Conservation (phyloP, 2,329 filamentous ascomycete species). For the Curvularia sp. region DNA sequence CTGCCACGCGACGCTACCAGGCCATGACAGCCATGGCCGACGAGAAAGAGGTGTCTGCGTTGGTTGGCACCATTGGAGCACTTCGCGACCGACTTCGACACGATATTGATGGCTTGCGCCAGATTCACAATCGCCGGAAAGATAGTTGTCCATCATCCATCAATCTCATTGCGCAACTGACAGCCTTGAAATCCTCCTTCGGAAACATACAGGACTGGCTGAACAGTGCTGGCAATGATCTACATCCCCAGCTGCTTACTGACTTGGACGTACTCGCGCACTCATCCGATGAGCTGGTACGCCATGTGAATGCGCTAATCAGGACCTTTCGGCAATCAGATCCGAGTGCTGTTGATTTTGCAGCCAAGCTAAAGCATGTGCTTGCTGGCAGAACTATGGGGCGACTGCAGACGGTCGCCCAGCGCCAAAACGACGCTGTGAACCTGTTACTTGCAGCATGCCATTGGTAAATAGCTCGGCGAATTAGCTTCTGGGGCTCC, state of each 20-base stretch:
- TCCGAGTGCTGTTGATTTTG: constrained; percentile 43
- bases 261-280: constrained; percentile 45
- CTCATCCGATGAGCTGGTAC: constrained; percentile 41
- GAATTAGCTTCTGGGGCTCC: neutral
- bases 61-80: constrained; percentile 37
- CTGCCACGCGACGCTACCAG: constrained; percentile 33
- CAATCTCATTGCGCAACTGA: constrained; percentile 48
- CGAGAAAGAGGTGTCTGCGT: constrained; percentile 41
- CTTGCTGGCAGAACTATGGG: constrained; percentile 45
- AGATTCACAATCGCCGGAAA: constrained; percentile 47
- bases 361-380: constrained; percentile 43
- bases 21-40: constrained; percentile 24
- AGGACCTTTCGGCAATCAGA: constrained; percentile 40
- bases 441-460: constrained; percentile 42
- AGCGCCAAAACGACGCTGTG: constrained; percentile 46
- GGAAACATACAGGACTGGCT: constrained; percentile 48
- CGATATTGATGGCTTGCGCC: constrained; percentile 43
- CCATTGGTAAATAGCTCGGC: constrained; percentile 33
- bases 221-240: constrained; percentile 42
- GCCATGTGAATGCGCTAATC: constrained; percentile 39
- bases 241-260: constrained; percentile 47
- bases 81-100: constrained; percentile 45
- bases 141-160: constrained; percentile 42
- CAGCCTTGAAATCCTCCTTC: constrained; percentile 45
- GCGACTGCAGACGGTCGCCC: constrained; percentile 41